A percentile compares a stretch with the other conserved stretches of the same genome.
Evolutionary conservation across 192 early-diverging fungal genomes (phyloP).

Genomic region (Coemansia sp.): DNA sequence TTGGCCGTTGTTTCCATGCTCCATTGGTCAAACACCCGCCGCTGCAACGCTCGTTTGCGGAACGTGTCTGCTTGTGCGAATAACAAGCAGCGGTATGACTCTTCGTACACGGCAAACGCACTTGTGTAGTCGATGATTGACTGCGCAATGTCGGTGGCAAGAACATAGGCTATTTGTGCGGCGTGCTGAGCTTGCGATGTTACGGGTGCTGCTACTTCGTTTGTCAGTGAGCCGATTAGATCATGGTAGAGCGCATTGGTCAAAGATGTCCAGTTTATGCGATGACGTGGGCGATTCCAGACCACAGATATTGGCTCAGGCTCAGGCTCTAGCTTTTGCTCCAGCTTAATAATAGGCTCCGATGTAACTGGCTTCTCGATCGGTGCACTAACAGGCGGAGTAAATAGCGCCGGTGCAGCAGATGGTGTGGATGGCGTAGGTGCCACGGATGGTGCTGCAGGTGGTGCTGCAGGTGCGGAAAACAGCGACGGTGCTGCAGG

Average conservation of each 20-base stretch:
- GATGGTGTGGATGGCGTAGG: background rate
- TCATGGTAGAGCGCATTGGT: constrained; percentile 36
- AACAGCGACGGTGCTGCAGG: background rate
- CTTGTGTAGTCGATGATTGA: constrained; percentile 40
- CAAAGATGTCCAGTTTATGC: constrained; percentile 47
- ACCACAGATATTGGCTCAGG: constrained; percentile 15
- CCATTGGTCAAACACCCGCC: constrained; percentile 26
- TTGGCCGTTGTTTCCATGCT: constrained; percentile 31
- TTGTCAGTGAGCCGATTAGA: constrained; percentile 26
- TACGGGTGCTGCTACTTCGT: constrained; percentile 15
- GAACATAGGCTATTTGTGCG: constrained; percentile 11
- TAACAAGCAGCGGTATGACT: constrained; percentile 30
- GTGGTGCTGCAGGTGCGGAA: background rate
- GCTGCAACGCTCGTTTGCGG: constrained; percentile 18
- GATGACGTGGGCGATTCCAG: constrained; percentile 44
- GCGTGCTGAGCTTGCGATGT: background rate
- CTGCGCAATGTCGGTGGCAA: constrained; percentile 28
- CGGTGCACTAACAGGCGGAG: background rate
- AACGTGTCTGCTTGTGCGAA: constrained; percentile 39
- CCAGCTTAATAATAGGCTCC: background rate
- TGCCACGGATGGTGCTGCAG: background rate
- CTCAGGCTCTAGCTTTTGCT: background rate
- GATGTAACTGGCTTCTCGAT: background rate
- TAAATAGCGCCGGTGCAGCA: background rate
- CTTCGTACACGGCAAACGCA: constrained; percentile 44